Base-by-base conservation (phyloP, 2,329 filamentous ascomycete genomes). In the Pyrenophora graminea region DNA sequence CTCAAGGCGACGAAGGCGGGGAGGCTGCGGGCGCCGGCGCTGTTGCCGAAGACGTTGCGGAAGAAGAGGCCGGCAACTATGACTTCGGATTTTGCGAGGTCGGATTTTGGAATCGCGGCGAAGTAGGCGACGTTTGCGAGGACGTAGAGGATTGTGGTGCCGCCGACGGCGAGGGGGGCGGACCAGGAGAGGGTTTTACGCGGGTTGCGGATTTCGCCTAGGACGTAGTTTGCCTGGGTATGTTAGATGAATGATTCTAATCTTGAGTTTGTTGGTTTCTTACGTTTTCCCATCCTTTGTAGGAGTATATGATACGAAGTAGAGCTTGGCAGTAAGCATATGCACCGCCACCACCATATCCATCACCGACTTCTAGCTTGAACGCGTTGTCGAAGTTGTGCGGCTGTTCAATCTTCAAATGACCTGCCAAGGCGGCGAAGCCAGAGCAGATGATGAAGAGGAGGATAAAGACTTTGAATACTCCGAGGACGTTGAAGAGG, bases 111-210 rank as follows among this genome's bases (percentile, higher is more conserved):
- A 10, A 86, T 83, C 0, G 84, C 84, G 0, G 84, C 80, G 53
- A 87, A 87, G 71, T 87, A 87, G 1, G 85, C 83, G 1, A 87
- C 79, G 58, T 87, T 87, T 41, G 83, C 84, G 7, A 87, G 76
- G 10, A 87, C 74, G 61, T 87, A 87, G 0, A 86, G 76, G 2
- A 85, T 75, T 0, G 83, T 85, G 4, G 84, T 82, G 5, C 78
- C 79, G 2, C 79, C 81, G 3, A 86, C 76, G 2, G 83, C 84
- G 0, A 86, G 64, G 0, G 83, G 84, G 0, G 82, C 83, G 0
- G 83, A 83, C 43, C 84, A 73, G 1, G 77, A 64, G 4, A 85
- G 75, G 0, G 83, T 85, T 59, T 77, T 79, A 25, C 74, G 76
- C 0, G 82, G 82, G 37, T 81, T 77, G 56, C 78, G 81, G 30